Evolutionary conservation across 495 filamentous ascomycete species (phyloP), one percentile per base, ranked within the genome.

Genomic region (Viridothelium virens): DNA sequence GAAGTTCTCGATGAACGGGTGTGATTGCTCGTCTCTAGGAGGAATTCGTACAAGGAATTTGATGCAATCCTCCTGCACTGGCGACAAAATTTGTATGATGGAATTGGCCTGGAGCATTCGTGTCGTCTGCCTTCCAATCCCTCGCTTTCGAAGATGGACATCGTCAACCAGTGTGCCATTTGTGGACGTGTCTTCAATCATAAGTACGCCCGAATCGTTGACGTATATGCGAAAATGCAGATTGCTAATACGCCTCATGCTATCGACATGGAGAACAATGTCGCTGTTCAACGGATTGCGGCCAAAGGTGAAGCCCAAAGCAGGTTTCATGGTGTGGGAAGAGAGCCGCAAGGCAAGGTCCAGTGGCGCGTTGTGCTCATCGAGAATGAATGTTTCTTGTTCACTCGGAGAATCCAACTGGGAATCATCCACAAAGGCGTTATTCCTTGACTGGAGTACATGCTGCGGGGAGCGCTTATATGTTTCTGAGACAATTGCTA

Each of bases 161-260:
- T 83, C 78, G 74, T 96, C 92, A 61, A 98, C 91, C 44, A 90
- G 75, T 6, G 95, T 97, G 33, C 94, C 94, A 69, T 96, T 97
- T 0, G 91, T 96, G 0, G 94, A 97, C 63, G 83, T 82, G 69
- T 98, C 94, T 74, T 96, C 86, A 3, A 97, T 76, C 92, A 98
- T 96, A 69, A 97, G 79, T 53, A 88, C 85, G 11, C 85, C 89
- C 59, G 89, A 83, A 2, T 84, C 77, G 65, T 91, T 97, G 63
- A 96, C 77, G 71, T 87, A 95, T 65, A 98, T 96, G 41, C 91
- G 86, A 74, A 96, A 98, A 72, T 98, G 94, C 12, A 84, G 80
- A 72, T 96, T 96, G 76, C 92, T 96, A 46, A 97, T 79, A 25
- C 86, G 83, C 63, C 77, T 84, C 63, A 80, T 75, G 2, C 84